Percentiles rank a stretch among this genome's conserved stretches.
phyloP scores from a whole-genome alignment of 2,329 filamentous ascomycete genomes.

The Fusarium euwallaceae region DNA sequence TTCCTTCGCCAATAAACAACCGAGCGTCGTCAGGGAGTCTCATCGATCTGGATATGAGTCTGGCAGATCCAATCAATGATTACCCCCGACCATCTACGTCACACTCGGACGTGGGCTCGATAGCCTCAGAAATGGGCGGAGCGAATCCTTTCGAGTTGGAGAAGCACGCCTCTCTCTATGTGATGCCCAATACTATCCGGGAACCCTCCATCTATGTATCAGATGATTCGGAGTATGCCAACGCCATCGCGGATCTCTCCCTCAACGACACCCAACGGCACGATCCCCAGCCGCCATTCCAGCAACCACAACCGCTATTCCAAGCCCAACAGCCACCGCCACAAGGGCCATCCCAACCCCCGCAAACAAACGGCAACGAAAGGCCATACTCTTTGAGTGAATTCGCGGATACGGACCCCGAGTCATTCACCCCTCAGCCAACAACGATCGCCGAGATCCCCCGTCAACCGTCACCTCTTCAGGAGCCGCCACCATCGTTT shows the following conservation, averaged over 20 bases:
- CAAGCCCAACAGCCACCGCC: constrained; percentile 21
- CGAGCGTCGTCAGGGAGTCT: constrained; percentile 61
- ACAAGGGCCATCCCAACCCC: constrained; percentile 12
- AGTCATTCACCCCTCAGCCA: constrained; percentile 51
- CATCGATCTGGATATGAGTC: constrained; percentile 68
- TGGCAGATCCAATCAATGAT: constrained; percentile 63
- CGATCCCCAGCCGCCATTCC: constrained; percentile 33
- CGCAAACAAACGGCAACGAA: constrained; percentile 36
- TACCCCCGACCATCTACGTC: constrained; percentile 69
- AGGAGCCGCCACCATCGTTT: constrained; percentile 34
- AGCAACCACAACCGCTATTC: constrained; percentile 37
- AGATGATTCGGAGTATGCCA: constrained; percentile 67
- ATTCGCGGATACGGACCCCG: constrained; percentile 57
- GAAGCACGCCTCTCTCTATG: constrained; percentile 70
- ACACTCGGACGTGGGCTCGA: constrained; percentile 69
- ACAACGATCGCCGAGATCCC: constrained; percentile 44
- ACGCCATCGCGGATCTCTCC: constrained; percentile 51
- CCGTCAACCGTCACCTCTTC: constrained; percentile 35
- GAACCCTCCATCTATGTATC: constrained; percentile 73
- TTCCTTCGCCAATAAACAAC: constrained; percentile 53
- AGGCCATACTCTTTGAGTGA: constrained; percentile 57
- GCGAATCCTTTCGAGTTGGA: constrained; percentile 74
- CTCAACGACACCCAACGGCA: constrained; percentile 40
- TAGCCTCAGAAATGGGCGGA: constrained; percentile 67
- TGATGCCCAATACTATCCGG: constrained; percentile 56